Percentiles rank a stretch among this genome's conserved stretches.
Evolutionary conservation across 805 yeast genomes (phyloP).

Genomic region (Tetrapisispora pingtungensis): DNA sequence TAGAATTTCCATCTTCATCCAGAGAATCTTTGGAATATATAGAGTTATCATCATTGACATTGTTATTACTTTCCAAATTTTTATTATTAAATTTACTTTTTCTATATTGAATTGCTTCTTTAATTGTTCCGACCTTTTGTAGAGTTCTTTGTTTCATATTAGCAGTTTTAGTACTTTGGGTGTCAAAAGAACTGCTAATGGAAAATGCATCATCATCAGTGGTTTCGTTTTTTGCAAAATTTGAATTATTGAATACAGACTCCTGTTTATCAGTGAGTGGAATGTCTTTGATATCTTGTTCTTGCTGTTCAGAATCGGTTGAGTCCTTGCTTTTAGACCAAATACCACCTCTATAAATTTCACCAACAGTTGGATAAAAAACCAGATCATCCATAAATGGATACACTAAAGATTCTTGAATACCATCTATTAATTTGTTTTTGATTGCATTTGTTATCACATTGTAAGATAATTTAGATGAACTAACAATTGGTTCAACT

Average conservation of each 20-base stretch:
- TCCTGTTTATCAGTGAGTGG: background rate
- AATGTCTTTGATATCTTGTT: background rate
- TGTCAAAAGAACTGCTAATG: background rate
- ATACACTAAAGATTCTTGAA: slow-evolving; percentile 66
- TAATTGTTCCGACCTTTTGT: slow-evolving; percentile 14
- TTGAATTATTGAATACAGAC: background rate
- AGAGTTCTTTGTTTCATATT: slow-evolving; percentile 12
- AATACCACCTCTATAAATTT: slow-evolving; percentile 83
- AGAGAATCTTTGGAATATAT: slow-evolving; percentile 9
- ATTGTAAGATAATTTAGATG: slow-evolving; percentile 67
- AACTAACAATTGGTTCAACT: slow-evolving; percentile 86
- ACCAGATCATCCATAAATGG: slow-evolving; percentile 87
- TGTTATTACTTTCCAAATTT: background rate
- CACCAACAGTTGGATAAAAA: slow-evolving; percentile 54
- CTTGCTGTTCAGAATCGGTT: background rate
- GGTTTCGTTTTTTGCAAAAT: background rate
- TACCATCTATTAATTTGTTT: slow-evolving; percentile 65
- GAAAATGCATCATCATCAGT: background rate
- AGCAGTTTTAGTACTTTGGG: slow-evolving; percentile 1
- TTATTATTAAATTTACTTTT: slow-evolving; percentile 2
- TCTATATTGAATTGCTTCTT: slow-evolving; percentile 15
- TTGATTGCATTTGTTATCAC: slow-evolving; percentile 74
- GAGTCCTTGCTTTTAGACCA: slow-evolving; percentile 39
- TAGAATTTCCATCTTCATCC: slow-evolving; percentile 24
- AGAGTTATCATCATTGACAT: slow-evolving; percentile 17